Base-by-base conservation (phyloP, 164 flowering plant species). In the Dillenia turbinata region DNA sequence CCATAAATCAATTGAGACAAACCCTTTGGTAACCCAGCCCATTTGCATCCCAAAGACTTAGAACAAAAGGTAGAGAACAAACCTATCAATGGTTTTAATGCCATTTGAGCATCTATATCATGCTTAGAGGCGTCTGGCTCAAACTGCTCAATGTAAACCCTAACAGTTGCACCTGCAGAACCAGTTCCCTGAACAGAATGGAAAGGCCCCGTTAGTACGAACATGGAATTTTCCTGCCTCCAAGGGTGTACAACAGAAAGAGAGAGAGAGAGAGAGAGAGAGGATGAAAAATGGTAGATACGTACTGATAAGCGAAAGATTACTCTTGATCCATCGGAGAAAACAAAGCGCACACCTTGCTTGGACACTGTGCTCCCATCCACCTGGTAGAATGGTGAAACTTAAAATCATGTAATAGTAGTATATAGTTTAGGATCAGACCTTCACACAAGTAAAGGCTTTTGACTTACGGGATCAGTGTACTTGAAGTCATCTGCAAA, bases 331-430 rank as follows among this genome's bases (percentile, higher is more conserved):
- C 97, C 99, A 78, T 95, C 97, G 2, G 89, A 82, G 62, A 95
- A 95, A 54, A 95, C 97, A 78, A 95, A 88, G 8, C 97, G 91
- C 54, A 95, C 71, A 44, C 99, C 97, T 74, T 95, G 97, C 75
- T 95, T 95, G 62, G 90, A 73, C 67, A 71, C 96, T 33, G 87
- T 83, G 76, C 96, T 95, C 61, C 97, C 94, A 77, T 95, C 99
- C 57, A 95, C 96, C 97, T 95, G 69, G 17, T n/a, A 24, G 68
- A 44, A 50, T 45, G 12, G 62, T 66, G n/a, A 46, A 49, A 65
- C 53, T 46, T 43, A 63, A 59, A 46, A 26, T 12, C 19, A 44
- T 47, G n/a, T 16, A 48, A 10, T 12, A 14, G 6, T 65, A 49
- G 6, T 5, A 14, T 45, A 12, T 40, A 9, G 16, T 8, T 13